Conservation (phyloP, 2,329 filamentous ascomycete species). For the Cercospora sp. region DNA sequence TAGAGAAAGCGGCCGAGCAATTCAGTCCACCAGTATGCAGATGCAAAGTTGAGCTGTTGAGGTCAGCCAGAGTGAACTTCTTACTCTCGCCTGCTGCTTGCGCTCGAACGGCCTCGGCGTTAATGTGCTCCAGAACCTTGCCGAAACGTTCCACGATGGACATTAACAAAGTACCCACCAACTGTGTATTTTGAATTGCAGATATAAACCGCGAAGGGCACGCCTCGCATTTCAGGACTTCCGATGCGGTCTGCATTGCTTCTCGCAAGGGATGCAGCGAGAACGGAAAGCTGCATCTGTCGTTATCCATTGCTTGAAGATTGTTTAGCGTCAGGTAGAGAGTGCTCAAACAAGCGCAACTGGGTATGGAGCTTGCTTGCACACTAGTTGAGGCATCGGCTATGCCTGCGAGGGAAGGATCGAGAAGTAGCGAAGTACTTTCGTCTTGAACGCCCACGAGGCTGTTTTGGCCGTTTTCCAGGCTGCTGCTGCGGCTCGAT, state of each 20-base stretch:
- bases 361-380: slow-evolving; percentile 22
- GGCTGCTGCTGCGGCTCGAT: slow-evolving; percentile 11
- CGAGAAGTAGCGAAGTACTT: slow-evolving; percentile 19
- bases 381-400: neutral
- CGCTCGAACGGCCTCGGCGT: slow-evolving; percentile 42
- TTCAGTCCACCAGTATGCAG: slow-evolving; percentile 46
- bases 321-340: slow-evolving; percentile 48
- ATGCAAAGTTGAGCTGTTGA: slow-evolving; percentile 41
- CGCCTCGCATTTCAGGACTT: slow-evolving; percentile 44
- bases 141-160: slow-evolving; percentile 46
- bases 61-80: slow-evolving; percentile 47
- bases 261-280: slow-evolving; percentile 44
- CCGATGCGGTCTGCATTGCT: slow-evolving; percentile 44
- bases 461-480: slow-evolving; percentile 1
- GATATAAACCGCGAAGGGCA: slow-evolving; percentile 47
- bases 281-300: slow-evolving; percentile 45
- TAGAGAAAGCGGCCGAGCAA: slow-evolving; percentile 48
- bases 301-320: slow-evolving; percentile 41
- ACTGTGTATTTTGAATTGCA: slow-evolving; percentile 49
- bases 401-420: slow-evolving; percentile 17
- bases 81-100: slow-evolving; percentile 40
- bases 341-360: slow-evolving; percentile 49
- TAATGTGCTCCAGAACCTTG: slow-evolving; percentile 44
- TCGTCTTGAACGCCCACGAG: neutral
- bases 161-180: slow-evolving; percentile 45